Evolutionary conservation across 2,329 filamentous ascomycete species (phyloP).

Genomic region (Colletotrichum sp.): DNA sequence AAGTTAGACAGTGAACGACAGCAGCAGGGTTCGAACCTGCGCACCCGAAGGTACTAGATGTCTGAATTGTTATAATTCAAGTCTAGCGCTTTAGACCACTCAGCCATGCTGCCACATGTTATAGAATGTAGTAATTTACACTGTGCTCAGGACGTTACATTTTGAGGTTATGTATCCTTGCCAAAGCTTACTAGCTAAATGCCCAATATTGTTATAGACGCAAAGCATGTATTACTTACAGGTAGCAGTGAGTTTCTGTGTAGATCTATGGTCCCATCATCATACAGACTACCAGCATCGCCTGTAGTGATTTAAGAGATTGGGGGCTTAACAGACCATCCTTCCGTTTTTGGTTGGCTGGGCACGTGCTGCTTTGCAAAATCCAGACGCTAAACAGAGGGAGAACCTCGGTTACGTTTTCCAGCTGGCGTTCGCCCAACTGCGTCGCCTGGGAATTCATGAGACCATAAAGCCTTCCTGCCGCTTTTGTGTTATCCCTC

Average conservation of each 20-base stretch:
- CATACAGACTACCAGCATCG: not conserved
- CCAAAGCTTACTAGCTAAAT: not conserved
- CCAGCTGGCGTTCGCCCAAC: not conserved
- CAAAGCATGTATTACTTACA: not conserved
- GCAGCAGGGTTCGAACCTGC: conserved; percentile 20
- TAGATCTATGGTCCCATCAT: not conserved
- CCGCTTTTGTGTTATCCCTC: not conserved
- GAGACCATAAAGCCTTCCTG: not conserved
- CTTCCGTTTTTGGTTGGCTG: not conserved
- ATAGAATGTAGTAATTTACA: not conserved
- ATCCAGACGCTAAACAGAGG: not conserved
- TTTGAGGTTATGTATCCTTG: too few species aligned
- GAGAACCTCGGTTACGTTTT: not conserved
- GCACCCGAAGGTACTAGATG: conserved; percentile 13
- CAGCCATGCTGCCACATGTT: not conserved
- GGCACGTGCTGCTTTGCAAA: not conserved
- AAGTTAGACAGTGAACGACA: not conserved
- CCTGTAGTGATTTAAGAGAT: not conserved
- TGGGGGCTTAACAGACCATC: not conserved
- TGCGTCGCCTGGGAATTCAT: not conserved
- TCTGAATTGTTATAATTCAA: not conserved
- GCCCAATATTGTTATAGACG: not conserved
- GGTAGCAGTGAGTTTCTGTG: not conserved
- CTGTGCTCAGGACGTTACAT: not conserved
- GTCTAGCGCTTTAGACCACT: conserved; percentile 16